Base-by-base conservation (phyloP, 371 early-diverging fungal species). In the Mucor plumbeus region DNA sequence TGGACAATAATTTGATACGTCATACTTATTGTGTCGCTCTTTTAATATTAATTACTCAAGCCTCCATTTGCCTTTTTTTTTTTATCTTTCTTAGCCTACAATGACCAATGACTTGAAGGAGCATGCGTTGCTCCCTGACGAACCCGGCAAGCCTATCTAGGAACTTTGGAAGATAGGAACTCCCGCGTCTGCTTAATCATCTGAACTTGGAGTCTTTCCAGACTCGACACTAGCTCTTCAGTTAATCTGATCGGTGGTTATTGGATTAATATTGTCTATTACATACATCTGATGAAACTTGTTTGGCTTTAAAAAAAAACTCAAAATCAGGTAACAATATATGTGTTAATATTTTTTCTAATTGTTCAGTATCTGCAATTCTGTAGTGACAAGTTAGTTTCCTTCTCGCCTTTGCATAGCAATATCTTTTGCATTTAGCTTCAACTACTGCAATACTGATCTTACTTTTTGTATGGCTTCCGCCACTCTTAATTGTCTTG, bases 81-180 rank as follows among this genome's bases (percentile, higher is more conserved):
- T 57, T 69, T 61, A 67, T 65, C 60, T 61, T 64, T 64, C 61
- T 63, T 69, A 68, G 60, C 66, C 61, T 62, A 57, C 62, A 61
- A 69, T 69, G 70, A 69, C 70, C 70, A 64, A 61, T 68, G 69
- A 69, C 69, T 69, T 44, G 69, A 47, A 56, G 48, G 55, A 61
- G 70, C 65, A 64, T 61, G n/a, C 17, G 0, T 63, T 64, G 69
- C 70, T 64, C 34, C 35, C 41, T 48, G 70, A 69, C 65, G 54
- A 63, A 69, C 61, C 69, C 70, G 70, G 70, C 48, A 69, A 69
- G 65, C 70, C 70, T 69, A 69, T 69, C 40, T 36, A 69, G 70
- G 50, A 56, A 64, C 70, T 69, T 69, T 64, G 69, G 56, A 69
- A 64, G 61, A 69, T 69, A 69, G 69, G 39, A 68, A 64, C 61